phyloP scores from a whole-genome alignment of 2,329 filamentous ascomycete genomes.

The Xylaria sp. region DNA sequence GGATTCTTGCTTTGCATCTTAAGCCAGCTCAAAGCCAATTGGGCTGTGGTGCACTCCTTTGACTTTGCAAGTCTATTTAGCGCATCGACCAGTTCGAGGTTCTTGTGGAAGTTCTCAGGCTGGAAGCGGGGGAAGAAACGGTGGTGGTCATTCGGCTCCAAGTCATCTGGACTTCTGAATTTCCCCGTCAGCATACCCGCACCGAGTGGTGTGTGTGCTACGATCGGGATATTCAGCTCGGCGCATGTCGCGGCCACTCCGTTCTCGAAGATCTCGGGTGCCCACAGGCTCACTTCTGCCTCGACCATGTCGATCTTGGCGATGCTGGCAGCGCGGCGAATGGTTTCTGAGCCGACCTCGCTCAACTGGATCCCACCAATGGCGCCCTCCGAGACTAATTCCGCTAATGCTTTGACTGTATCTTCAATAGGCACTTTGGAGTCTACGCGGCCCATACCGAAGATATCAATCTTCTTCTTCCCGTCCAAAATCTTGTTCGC shows the following conservation, averaged over 20 bases:
- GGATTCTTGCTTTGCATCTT: slow-evolving; percentile 52
- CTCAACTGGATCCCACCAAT: slow-evolving; percentile 58
- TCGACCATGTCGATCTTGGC: slow-evolving; percentile 56
- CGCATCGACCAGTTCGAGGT: slow-evolving; percentile 62
- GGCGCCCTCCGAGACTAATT: slow-evolving; percentile 49
- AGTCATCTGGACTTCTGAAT: slow-evolving; percentile 59
- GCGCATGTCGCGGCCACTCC: slow-evolving; percentile 54
- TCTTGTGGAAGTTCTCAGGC: slow-evolving; percentile 61
- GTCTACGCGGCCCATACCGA: slow-evolving; percentile 59
- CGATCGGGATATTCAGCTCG: slow-evolving; percentile 67
- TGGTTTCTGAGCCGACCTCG: slow-evolving; percentile 56
- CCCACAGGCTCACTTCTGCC: slow-evolving; percentile 57
- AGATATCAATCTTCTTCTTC: slow-evolving; percentile 64
- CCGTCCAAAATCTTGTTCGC: slow-evolving; percentile 55
- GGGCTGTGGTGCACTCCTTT: slow-evolving; percentile 61
- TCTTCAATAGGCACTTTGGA: slow-evolving; percentile 58
- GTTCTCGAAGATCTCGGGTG: slow-evolving; percentile 22
- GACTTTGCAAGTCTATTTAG: slow-evolving; percentile 59
- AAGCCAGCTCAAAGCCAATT: slow-evolving; percentile 67
- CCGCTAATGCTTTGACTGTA: slow-evolving; percentile 44
- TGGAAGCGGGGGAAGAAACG: slow-evolving; percentile 63
- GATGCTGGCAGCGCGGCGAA: slow-evolving; percentile 53
- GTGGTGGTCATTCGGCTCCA: slow-evolving; percentile 57
- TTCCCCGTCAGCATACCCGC: slow-evolving; percentile 60
- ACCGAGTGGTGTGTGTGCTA: slow-evolving; percentile 67